Evolutionary conservation across 2,329 filamentous ascomycete species (phyloP).

Genomic region (Blumeriella jaapii): DNA sequence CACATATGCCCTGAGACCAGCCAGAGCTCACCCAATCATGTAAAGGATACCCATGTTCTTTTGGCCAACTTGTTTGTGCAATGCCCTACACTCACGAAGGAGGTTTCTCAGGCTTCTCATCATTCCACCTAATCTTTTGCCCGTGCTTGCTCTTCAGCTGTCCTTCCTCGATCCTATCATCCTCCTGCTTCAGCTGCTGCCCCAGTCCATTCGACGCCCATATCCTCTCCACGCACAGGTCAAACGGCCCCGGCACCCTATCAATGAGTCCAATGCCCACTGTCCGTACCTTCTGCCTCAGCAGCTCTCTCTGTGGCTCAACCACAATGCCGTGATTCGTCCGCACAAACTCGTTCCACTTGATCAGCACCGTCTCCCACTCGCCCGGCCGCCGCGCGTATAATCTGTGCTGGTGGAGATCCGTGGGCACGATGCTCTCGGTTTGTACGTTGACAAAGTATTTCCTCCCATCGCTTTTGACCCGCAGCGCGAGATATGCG

Average conservation of each 20-base stretch:
- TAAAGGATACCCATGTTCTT: background rate
- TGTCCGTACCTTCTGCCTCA: slow-evolving; percentile 74
- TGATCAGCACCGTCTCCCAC: slow-evolving; percentile 93
- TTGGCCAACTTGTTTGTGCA: background rate
- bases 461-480: slow-evolving; percentile 82
- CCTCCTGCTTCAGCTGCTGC: slow-evolving; percentile 18
- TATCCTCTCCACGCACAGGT: slow-evolving; percentile 71
- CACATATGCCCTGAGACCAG: too few species aligned
- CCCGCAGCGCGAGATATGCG: slow-evolving; percentile 71
- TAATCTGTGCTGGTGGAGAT: slow-evolving; percentile 87
- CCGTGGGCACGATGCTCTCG: slow-evolving; percentile 85
- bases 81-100: background rate
- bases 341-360: slow-evolving; percentile 85
- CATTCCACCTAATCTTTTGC: slow-evolving; percentile 31
- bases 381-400: slow-evolving; percentile 68
- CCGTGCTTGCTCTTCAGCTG: slow-evolving; percentile 32
- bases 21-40: background rate
- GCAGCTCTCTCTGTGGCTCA: slow-evolving; percentile 83
- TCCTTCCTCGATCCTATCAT: slow-evolving; percentile 27
- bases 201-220: slow-evolving; percentile 68
- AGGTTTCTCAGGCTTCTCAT: slow-evolving; percentile 32
- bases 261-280: slow-evolving; percentile 86
- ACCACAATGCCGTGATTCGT: slow-evolving; percentile 89
- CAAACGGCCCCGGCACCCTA: slow-evolving; percentile 76
- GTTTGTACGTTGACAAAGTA: slow-evolving; percentile 96